phyloP scores from a whole-genome alignment of 2,329 filamentous ascomycete genomes.

The Trichoderma citrinoviride region DNA sequence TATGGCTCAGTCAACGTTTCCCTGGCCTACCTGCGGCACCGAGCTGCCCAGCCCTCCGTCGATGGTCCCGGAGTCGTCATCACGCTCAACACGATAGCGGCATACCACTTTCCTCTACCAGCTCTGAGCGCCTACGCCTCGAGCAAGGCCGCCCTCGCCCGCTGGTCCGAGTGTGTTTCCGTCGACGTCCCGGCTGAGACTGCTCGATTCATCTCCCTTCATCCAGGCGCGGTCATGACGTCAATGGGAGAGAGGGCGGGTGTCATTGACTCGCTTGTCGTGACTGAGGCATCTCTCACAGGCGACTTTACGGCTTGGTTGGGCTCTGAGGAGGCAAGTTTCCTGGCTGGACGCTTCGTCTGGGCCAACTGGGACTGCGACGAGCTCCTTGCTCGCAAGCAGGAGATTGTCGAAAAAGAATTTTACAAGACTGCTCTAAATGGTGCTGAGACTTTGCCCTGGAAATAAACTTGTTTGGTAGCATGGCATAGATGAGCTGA shows the following conservation, averaged over 20 bases:
- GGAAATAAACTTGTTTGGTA: not conserved
- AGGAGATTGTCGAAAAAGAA: not conserved
- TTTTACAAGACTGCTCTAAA: not conserved
- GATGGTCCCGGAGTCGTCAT: not conserved
- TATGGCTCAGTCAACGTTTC: not conserved
- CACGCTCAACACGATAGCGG: not conserved
- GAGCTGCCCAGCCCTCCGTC: not conserved
- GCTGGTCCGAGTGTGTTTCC: not conserved
- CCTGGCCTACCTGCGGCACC: not conserved
- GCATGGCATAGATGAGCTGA: not conserved
- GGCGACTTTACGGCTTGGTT: conserved; percentile 4
- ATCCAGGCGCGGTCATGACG: not conserved
- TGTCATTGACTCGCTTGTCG: not conserved
- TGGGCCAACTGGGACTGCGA: conserved; percentile 9
- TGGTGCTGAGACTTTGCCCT: not conserved
- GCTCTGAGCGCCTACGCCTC: not conserved
- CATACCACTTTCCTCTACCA: not conserved
- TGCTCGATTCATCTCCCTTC: conserved; percentile 2
- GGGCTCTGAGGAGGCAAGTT: conserved; percentile 2
- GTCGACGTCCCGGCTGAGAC: not conserved
- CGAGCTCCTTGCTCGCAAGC: not conserved
- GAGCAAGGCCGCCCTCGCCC: conserved; percentile 1
- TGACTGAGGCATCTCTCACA: not conserved
- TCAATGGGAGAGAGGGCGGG: not conserved
- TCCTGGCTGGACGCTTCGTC: conserved; percentile 1